Base-by-base conservation (phyloP, 192 early-diverging fungal species). In the Podila epigama region DNA sequence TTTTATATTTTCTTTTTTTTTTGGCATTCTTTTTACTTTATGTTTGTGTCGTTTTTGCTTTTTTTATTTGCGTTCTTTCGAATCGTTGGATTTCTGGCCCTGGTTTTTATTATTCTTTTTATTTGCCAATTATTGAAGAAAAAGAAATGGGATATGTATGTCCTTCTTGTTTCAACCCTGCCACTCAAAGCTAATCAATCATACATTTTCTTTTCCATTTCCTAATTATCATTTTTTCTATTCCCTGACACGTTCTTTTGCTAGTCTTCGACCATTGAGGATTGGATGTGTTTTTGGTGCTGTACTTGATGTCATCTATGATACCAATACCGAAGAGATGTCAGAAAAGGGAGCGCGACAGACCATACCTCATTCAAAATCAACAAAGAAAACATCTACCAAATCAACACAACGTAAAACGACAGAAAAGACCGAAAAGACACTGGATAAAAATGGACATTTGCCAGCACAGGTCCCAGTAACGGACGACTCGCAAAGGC, bases 291-390 rank as follows among this genome's bases (percentile, higher is more conserved):
- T 69, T 0, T 58, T 58, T 9, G 58, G 54, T 39, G 18, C 60
- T 9, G 58, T 69, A 4, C 20, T 69, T 3, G 67, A 69, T 33
- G 36, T 69, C 8, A 20, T 69, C 37, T 69, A 69, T 22, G 35
- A 61, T 6, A 58, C 60, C 48, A 4, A 69, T 18, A 10, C 48
- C 22, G n/a, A 32, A 27, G 6, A 20, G 7, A 18, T 37, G 22
- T 22, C 28, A 22, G 15, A 54, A 48, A 48, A 16, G 44, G 44
- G 44, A 48, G 20, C 5, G 4, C 44, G 25, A n/a, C n/a, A n/a
- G n/a, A n/a, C n/a, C n/a, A n/a, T n/a, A n/a, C n/a, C n/a, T n/a
- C n/a, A n/a, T n/a, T n/a, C n/a, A n/a, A n/a, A n/a, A n/a, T n/a
- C 44, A 48, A 48, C 44, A 48, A 20, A n/a, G n/a, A 48, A 10